phyloP scores from a whole-genome alignment of 129 eudicot species.

The Centrapalus pauciflorus region DNA sequence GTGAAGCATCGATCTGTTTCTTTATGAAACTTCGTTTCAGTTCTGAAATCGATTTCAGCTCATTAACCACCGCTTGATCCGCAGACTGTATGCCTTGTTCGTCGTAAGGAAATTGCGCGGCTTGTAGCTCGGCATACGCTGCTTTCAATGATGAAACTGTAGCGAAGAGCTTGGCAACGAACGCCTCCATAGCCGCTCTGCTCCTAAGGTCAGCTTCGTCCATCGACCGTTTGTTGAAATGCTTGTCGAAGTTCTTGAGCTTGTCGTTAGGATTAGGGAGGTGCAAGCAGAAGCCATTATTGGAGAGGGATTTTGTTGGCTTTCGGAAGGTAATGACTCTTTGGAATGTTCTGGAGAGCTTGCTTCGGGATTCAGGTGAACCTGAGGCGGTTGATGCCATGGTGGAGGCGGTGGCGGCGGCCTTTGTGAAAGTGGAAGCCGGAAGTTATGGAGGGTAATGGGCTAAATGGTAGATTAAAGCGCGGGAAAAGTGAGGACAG shows the following conservation, averaged over 20 bases:
- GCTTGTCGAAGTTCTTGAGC: slow-evolving; percentile 27
- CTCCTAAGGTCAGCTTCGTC: slow-evolving; percentile 25
- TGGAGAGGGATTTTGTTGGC: slow-evolving; percentile 33
- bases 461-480: slow-evolving; percentile 19
- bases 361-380: slow-evolving; percentile 35
- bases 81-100: slow-evolving; percentile 41
- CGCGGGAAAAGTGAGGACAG: slow-evolving; percentile 21
- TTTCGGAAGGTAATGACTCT: slow-evolving; percentile 36
- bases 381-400: slow-evolving; percentile 33
- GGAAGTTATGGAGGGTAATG: slow-evolving; percentile 12
- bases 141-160: slow-evolving; percentile 62
- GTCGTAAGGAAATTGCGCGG: slow-evolving; percentile 73
- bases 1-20: slow-evolving; percentile 45
- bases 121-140: slow-evolving; percentile 72
- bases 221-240: slow-evolving; percentile 24
- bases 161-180: slow-evolving; percentile 76
- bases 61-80: slow-evolving; percentile 55
- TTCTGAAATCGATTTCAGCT: slow-evolving; percentile 48
- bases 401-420: not conserved
- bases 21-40: slow-evolving; percentile 45
- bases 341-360: slow-evolving; percentile 44
- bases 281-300: slow-evolving; percentile 41
- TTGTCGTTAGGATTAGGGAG: slow-evolving; percentile 50
- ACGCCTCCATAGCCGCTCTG: slow-evolving; percentile 57
- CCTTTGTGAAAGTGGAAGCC: not conserved